Base-by-base conservation (phyloP, 495 filamentous ascomycete species). In the Aspergillus diversus region DNA sequence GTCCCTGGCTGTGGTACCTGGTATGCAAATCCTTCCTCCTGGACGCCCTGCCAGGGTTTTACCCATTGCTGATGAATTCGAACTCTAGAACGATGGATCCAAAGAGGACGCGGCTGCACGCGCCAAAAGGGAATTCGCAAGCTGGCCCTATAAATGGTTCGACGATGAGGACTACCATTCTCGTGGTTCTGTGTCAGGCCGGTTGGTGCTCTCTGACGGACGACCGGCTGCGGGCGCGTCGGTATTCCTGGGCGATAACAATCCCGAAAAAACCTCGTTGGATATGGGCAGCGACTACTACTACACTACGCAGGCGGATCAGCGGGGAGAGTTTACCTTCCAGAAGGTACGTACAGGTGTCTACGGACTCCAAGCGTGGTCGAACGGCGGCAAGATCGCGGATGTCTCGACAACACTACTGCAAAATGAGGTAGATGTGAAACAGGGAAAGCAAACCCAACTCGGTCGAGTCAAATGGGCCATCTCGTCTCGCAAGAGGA, bases 1-100 rank as follows among this genome's bases (percentile, higher is more conserved):
- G 77, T 5, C 77, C 77, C 0, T 80, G 77, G 77, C 65, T 78
- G 56, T 76, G 73, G 75, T 77, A 77, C 62, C 48, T 77, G 63
- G 71, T 74, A 63, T 57, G 71, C 61, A 33, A 7, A 33, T 16
- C 11, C 11, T 27, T 12, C 34, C 33, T n/a, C n/a, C n/a, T n/a
- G 5, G 7, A 3, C 13, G 9, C 32, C 9, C 15, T 42, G 4
- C 33, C 5, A 16, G 33, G 17, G 33, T 6, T 5, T 56, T 27
- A 11, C 3, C 37, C 53, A 27, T 17, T 39, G 32, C 47, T 39
- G 9, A 43, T 11, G 1, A 31, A 54, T 31, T 15, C 7, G 7
- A 1, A 7, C 15, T 4, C 63, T 58, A 71, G 55, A 80, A 80
- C 52, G 72, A 75, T 49, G 75, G 77, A 13, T 76, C 71, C 1